These are phyloP conservation scores for Coelastrella sp. DNA, from an alignment of 139 green algal species.

Conservation along the genomic window DNA sequence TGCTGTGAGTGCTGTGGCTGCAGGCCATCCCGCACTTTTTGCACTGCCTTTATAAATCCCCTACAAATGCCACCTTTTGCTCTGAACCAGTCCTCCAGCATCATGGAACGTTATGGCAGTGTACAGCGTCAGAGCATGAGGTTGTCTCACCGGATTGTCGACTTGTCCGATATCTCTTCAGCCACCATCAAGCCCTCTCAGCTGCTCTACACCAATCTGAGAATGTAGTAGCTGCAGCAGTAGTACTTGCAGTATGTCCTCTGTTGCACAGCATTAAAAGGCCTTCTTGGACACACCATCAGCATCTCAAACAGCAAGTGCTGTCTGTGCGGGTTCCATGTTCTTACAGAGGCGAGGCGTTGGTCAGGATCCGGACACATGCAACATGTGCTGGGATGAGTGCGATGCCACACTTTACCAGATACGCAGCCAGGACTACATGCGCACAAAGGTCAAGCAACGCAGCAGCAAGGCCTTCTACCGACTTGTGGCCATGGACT, in stretches of 20 bases:
- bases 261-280: background rate
- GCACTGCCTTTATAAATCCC: no score
- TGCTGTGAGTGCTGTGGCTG: background rate
- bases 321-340: background rate
- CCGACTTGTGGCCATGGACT: constrained; percentile 75
- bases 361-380: background rate
- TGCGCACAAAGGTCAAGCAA: constrained; percentile 69
- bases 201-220: no score
- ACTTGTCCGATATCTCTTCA: no score
- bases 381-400: constrained; percentile 21
- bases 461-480: constrained; percentile 71
- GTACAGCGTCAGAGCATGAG: no score
- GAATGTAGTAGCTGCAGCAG: no score
- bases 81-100: no score
- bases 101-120: no score
- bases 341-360: background rate
- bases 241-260: background rate
- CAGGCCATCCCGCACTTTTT: no score
- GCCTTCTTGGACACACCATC: background rate
- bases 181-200: no score
- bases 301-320: background rate
- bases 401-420: constrained; percentile 40
- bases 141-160: no score
- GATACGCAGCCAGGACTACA: constrained; percentile 75
- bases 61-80: no score